Percentiles rank a stretch among this genome's conserved stretches.
These are phyloP conservation scores for Cyclotella distinguenda DNA, from an alignment of 108 stramenopile species.

Conservation along the genomic window DNA sequence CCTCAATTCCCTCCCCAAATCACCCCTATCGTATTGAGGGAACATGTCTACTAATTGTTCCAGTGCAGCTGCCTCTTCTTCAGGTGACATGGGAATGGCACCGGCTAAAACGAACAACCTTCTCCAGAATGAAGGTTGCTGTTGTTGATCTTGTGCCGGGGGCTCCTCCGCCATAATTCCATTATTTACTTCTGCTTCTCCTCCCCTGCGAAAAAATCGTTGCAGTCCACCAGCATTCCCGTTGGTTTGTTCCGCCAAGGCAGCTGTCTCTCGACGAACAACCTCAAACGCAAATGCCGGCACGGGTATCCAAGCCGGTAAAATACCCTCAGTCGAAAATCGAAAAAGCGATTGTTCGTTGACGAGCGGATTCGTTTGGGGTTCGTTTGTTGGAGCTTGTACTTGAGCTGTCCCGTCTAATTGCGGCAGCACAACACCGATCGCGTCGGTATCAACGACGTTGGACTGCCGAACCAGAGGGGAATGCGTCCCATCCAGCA, in stretches of 20 bases:
- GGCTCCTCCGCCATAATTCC: neutral
- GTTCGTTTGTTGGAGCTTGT: conserved; percentile 12
- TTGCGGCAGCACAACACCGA: conserved; percentile 7
- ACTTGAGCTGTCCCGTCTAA: neutral
- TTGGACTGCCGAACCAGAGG: neutral
- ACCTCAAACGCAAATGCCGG: conserved; percentile 84
- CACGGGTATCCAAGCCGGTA: conserved; percentile 77
- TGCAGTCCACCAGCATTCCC: conserved; percentile 21
- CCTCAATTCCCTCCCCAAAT: conserved; percentile 67
- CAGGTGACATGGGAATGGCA: conserved; percentile 70
- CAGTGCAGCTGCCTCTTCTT: conserved; percentile 72
- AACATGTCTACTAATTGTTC: conserved; percentile 79
- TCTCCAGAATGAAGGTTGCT: conserved; percentile 57
- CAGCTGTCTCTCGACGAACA: conserved; percentile 57
- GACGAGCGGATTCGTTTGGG: conserved; percentile 21
- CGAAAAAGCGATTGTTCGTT: conserved; percentile 69
- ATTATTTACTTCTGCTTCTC: conserved; percentile 16
- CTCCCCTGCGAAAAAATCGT: conserved; percentile 37
- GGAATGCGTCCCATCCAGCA: conserved; percentile 47
- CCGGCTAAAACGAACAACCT: conserved; percentile 61
- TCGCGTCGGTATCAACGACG: conserved; percentile 1
- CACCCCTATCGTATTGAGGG: conserved; percentile 70
- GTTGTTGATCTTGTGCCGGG: conserved; percentile 22
- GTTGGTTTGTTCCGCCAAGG: conserved; percentile 23
- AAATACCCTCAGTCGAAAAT: conserved; percentile 74